Base-by-base conservation (phyloP, 768 basidiomycete species). In the Leccinellum albellum region DNA sequence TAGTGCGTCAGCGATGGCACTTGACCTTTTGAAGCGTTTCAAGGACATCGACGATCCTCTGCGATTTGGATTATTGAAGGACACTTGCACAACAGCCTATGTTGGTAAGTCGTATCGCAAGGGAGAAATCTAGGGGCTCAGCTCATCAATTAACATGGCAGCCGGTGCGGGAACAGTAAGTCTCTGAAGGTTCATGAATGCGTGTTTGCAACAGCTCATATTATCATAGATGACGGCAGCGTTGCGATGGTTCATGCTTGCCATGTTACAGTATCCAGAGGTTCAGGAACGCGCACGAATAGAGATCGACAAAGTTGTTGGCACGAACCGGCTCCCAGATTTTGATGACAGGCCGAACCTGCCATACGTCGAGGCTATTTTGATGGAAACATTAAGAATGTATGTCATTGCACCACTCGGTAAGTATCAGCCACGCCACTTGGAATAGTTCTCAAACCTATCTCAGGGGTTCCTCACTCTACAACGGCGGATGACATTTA, bases 231-330 rank as follows among this genome's bases (percentile, higher is more conserved):
- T 55, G 1, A 20, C 50, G 1, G 42, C 68, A 1, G 58, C 55
- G 3, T 23, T 69, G 51, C 54, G 56, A 24, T 55, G 42, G 1
- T 75, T 76, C 53, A 58, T 74, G 55, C 59, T 74, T 17, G 68
- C 66, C 10, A 76, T 75, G 69, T n/a, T 68, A 9, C 55, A 58
- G 12, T 42, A 72, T 51, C 74, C 74, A 1, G 68, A 70, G 6
- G 65, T 69, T 15, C 73, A 75, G 48, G 49, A 53, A 14, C 57
- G 55, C 23, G 74, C 74, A 28, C 62, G 69, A 4, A 64, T 62
- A 35, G 74, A 74, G 57, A 54, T 76, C 10, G 64, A 68, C 9
- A 37, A 49, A 0, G 65, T 73, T 14, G 57, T 75, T 45, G 75
- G 76, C 6, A 58, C 46, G 7, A 52, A 59, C 35, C 54, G 69